Percentiles rank a stretch among this genome's conserved stretches.
phyloP scores from a whole-genome alignment of 768 basidiomycete genomes.

The Kwoniella bestiolae region DNA sequence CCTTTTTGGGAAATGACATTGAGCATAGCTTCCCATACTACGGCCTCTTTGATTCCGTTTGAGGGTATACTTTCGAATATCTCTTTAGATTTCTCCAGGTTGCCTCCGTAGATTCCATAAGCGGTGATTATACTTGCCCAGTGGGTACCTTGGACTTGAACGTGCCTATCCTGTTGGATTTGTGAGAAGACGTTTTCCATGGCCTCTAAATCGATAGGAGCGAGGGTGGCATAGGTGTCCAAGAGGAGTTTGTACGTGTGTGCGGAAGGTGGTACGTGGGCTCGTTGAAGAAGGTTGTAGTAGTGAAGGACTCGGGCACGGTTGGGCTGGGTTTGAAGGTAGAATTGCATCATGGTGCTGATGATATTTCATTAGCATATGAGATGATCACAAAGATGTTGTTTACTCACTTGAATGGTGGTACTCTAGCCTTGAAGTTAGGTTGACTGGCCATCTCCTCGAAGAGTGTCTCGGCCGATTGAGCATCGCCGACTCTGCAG shows the following conservation, averaged over 20 bases:
- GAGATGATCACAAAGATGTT: too few relatives aligned
- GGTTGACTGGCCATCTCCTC: slow-evolving; percentile 74
- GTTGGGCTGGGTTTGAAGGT: slow-evolving; percentile 86
- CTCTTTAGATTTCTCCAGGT: slow-evolving; percentile 74
- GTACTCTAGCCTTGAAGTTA: slow-evolving; percentile 84
- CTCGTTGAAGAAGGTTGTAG: slow-evolving; percentile 68
- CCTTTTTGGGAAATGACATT: slow-evolving; percentile 80
- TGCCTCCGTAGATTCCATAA: slow-evolving; percentile 76
- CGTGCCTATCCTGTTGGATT: slow-evolving; percentile 62
- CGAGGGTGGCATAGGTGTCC: slow-evolving; percentile 83
- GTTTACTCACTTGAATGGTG: slow-evolving; percentile 76
- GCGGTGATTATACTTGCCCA: slow-evolving; percentile 88
- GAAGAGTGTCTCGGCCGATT: slow-evolving; percentile 80
- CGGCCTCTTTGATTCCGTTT: slow-evolving; percentile 68
- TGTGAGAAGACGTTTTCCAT: slow-evolving; percentile 74
- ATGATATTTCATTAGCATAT: too few relatives aligned
- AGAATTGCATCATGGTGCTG: slow-evolving; percentile 88
- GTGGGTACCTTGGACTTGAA: slow-evolving; percentile 67
- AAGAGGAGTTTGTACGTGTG: slow-evolving; percentile 97
- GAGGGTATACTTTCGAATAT: slow-evolving; percentile 76
- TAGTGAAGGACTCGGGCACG: slow-evolving; percentile 75
- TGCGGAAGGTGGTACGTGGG: slow-evolving; percentile 72
- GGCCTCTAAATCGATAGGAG: slow-evolving; percentile 72
- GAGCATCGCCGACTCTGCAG: slow-evolving; percentile 85
- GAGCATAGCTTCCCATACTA: slow-evolving; percentile 87